Conservation (phyloP, 306 rosid genomes). For the Ceratonia siliqua region DNA sequence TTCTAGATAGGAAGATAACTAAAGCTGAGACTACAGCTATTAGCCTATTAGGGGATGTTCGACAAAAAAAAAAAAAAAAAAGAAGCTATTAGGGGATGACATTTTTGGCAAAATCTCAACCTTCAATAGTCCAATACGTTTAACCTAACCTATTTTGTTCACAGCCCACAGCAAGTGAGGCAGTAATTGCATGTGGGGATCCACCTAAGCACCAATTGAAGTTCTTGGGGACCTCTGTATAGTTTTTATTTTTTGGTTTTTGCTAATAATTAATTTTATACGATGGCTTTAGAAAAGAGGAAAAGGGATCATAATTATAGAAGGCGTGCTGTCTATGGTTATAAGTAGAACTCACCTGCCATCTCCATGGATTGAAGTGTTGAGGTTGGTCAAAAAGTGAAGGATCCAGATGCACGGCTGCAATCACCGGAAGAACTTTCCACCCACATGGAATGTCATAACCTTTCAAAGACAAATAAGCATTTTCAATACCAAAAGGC, state of each 20-base stretch:
- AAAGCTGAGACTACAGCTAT: not conserved
- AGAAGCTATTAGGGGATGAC: not conserved
- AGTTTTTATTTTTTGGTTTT: not conserved
- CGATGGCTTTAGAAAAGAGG: conserved; percentile 30
- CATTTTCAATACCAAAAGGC: conserved; percentile 10
- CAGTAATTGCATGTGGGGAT: conserved; percentile 43
- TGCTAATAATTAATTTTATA: not conserved
- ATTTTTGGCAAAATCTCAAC: conserved; percentile 26
- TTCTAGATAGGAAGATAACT: conserved; percentile 4
- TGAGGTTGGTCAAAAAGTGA: conserved; percentile 95
- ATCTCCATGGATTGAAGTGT: conserved; percentile 98
- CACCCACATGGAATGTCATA: conserved; percentile 99
- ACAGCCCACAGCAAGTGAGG: conserved; percentile 15
- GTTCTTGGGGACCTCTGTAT: conserved; percentile 45
- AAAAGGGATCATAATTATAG: conserved; percentile 35
- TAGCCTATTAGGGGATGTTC: not conserved
- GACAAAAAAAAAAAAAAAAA: too few relatives aligned
- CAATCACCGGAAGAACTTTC: conserved; percentile 99
- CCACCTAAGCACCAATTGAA: conserved; percentile 37
- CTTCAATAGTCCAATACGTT: not conserved
- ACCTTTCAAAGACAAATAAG: conserved; percentile 56
- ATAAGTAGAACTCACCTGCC: conserved; percentile 78
- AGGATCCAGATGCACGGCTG: conserved; percentile 98
- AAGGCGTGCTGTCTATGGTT: conserved; percentile 41
- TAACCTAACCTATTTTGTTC: not conserved